Evolutionary conservation across 129 eudicot genomes (phyloP), one percentile per base, ranked within the genome.

Genomic region (Erigeron canadensis): DNA sequence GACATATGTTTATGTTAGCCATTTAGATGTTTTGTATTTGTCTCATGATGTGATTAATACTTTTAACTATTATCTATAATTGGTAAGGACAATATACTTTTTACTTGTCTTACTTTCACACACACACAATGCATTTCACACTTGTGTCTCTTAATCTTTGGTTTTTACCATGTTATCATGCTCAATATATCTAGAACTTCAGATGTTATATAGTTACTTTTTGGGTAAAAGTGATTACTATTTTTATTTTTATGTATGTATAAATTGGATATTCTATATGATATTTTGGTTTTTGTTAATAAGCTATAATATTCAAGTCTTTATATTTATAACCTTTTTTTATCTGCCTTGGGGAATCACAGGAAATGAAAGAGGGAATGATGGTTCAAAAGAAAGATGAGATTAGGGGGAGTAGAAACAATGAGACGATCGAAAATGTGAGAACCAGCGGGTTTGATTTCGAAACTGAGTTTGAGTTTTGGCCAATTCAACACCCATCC

Each of bases 401-500:
- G 41, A 65, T 19, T 53, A 75, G 75, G 40, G 74, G 50, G 71
- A 66, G 21, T 39, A 75, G 69, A 59, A 74, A 17, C 53, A 48
- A 53, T 54, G 60, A 47, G 55, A 28, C 56, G 51, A 66, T 61
- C 2, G 69, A 43, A 67, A 73, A 38, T 28, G 70, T 16, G 16
- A 77, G 72, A 28, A 18, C 28, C 45, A 65, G 62, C 17, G 51
- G 62, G 21, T 54, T 69, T n/a, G 80, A 75, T 43, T 60, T 63
- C 6, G 79, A 77, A 34, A 5, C 57, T 7, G 85, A 83, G 65
- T 63, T 68, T 59, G 89, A 81, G 46, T 83, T 86, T 58, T 80
- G 87, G 87, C 90, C 90, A 23, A 71, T 86, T 42, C 83, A 86
- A 70, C 90, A 86, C 75, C 90, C 90, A 16, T 61, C 70, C 42